Conservation (phyloP, 345 rosid species). For the Camelina neglecta region DNA sequence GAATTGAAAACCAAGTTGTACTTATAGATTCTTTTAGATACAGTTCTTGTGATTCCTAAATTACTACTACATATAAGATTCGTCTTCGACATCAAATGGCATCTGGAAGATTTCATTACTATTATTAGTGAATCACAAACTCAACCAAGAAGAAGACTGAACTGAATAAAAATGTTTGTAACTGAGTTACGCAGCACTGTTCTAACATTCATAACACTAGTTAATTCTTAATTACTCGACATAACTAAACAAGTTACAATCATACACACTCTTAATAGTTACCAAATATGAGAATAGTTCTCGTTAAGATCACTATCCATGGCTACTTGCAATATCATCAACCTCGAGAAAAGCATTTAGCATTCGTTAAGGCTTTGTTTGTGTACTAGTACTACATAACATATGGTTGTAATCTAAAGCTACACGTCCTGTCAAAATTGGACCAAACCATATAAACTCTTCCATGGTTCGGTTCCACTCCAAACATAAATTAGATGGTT, state of each 20-base stretch:
- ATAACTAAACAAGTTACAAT: not conserved
- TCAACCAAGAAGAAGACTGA: conserved; percentile 39
- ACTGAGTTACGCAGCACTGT: too few relatives aligned
- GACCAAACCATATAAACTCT: not conserved
- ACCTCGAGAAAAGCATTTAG: not conserved
- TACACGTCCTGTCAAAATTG: not conserved
- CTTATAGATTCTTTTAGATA: conserved; percentile 28
- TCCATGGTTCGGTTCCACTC: not conserved
- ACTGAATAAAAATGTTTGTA: too few relatives aligned
- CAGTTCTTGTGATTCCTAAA: conserved; percentile 58
- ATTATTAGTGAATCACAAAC: not conserved
- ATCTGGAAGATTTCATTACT: conserved; percentile 56
- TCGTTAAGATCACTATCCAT: conserved; percentile 55
- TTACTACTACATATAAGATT: conserved; percentile 59
- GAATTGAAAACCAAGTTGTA: too few relatives aligned
- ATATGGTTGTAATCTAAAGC: not conserved
- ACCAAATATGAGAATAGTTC: conserved; percentile 37
- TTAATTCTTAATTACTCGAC: not conserved
- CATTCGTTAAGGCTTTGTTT: not conserved
- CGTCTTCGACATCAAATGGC: conserved; percentile 48
- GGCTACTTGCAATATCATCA: conserved; percentile 94
- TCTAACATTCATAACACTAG: not conserved
- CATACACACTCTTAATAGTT: not conserved
- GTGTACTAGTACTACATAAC: not conserved
- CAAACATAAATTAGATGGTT: too few relatives aligned